Percentiles rank a stretch among this genome's conserved stretches.
Evolutionary conservation across 768 basidiomycete species (phyloP).

Genomic region (Chiua virens): DNA sequence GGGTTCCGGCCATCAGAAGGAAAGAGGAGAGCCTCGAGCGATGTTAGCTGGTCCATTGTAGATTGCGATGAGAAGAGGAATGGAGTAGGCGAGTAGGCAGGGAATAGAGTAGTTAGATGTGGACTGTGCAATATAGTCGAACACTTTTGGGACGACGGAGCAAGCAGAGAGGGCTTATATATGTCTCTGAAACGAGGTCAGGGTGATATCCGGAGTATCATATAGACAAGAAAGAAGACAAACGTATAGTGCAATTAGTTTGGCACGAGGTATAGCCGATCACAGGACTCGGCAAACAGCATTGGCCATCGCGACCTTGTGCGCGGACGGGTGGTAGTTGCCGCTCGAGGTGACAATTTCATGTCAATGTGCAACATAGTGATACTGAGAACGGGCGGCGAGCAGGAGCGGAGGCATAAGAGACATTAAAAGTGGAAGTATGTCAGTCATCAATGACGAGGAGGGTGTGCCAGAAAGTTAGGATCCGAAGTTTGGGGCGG

Average conservation of each 20-base stretch:
- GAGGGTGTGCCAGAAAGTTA: conserved; percentile 12
- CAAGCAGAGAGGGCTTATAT: conserved; percentile 27
- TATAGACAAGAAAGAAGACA: conserved; percentile 24
- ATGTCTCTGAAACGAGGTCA: conserved; percentile 41
- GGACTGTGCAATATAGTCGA: conserved; percentile 23
- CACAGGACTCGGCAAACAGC: conserved; percentile 17
- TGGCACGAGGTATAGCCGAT: conserved; percentile 39
- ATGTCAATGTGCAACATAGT: conserved; percentile 16
- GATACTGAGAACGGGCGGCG: neutral
- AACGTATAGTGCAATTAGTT: conserved; percentile 25
- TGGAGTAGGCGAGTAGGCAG: conserved; percentile 15
- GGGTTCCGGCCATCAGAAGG: conserved; percentile 77
- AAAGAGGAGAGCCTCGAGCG: conserved; percentile 74
- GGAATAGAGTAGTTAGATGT: conserved; percentile 19
- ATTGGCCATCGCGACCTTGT: conserved; percentile 5
- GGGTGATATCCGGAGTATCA: conserved; percentile 29
- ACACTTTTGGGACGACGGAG: conserved; percentile 18
- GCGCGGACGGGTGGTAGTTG: conserved; percentile 1
- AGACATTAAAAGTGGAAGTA: conserved; percentile 4
- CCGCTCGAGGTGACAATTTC: conserved; percentile 7
- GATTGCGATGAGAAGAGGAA: conserved; percentile 14
- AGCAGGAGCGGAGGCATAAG: conserved; percentile 3
- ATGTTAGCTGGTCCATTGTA: conserved; percentile 61
- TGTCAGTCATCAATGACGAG: conserved; percentile 12
- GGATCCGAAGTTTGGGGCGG: conserved; percentile 9